phyloP scores from a whole-genome alignment of 2,329 filamentous ascomycete genomes.

The Escovopsis sp. region DNA sequence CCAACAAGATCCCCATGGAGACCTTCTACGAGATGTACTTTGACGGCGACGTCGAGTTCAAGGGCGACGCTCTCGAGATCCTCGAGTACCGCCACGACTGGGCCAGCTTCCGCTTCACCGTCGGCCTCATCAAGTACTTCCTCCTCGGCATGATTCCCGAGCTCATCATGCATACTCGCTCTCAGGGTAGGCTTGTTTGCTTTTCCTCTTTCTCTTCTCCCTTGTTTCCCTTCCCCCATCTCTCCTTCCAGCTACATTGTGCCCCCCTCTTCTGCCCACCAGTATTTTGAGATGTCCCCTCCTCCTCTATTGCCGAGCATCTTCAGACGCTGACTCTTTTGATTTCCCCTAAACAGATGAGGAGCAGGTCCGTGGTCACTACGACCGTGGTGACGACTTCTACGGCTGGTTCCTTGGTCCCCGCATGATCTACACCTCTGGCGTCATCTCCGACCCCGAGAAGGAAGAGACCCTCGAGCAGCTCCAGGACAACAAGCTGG shows the following conservation, averaged over 20 bases:
- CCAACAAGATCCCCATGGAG: constrained; percentile 74
- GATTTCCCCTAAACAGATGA: constrained; percentile 43
- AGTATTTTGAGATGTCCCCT: no score
- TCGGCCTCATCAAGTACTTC: constrained; percentile 75
- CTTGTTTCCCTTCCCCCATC: neutral
- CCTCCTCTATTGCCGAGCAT: no score
- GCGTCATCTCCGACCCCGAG: constrained; percentile 77
- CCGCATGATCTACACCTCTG: constrained; percentile 97
- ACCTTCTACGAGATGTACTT: constrained; percentile 99
- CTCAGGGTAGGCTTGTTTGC: constrained; percentile 41
- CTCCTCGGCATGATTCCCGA: constrained; percentile 78
- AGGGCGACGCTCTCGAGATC: constrained; percentile 77
- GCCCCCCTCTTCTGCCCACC: no score
- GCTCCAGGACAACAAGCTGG: constrained; percentile 94
- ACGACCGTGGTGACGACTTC: constrained; percentile 95
- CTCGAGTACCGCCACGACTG: constrained; percentile 95
- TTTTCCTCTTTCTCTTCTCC: no score
- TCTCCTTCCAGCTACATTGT: neutral
- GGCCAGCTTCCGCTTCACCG: constrained; percentile 86
- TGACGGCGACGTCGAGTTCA: constrained; percentile 86
- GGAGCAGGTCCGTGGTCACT: constrained; percentile 95
- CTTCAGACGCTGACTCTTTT: no score
- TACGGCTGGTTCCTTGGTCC: constrained; percentile 97
- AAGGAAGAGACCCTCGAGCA: constrained; percentile 85
- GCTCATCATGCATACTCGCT: constrained; percentile 81